Percentiles rank a stretch among this genome's conserved stretches.
These are phyloP conservation scores for Pulveroboletus frians DNA, from an alignment of 768 basidiomycete genomes.

Conservation along the genomic window DNA sequence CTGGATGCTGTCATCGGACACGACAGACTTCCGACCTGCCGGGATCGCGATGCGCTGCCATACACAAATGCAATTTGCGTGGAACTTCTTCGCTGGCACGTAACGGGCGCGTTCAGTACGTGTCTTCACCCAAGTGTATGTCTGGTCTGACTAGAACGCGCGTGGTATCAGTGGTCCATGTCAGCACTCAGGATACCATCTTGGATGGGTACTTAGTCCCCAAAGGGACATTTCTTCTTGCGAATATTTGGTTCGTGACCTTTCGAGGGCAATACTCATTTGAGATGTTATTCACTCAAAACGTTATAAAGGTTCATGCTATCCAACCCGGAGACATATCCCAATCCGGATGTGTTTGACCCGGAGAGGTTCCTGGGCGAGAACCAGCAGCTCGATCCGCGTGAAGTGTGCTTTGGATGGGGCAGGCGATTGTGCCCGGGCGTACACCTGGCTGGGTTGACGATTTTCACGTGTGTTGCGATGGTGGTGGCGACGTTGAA, in stretches of 20 bases:
- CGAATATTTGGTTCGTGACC: constrained; percentile 11
- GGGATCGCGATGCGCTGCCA: background rate
- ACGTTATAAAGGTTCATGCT: background rate
- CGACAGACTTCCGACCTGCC: too few species aligned
- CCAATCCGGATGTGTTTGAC: constrained; percentile 9
- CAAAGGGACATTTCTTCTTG: constrained; percentile 5
- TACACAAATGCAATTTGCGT: too few species aligned
- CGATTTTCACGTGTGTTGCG: constrained; percentile 2
- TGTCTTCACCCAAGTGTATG: background rate
- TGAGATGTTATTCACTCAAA: background rate
- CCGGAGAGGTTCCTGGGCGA: constrained; percentile 14
- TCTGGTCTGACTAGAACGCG: background rate
- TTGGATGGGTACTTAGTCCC: constrained; percentile 19
- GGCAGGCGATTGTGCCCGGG: constrained; percentile 12
- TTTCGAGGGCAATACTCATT: background rate
- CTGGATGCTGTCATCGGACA: too few species aligned
- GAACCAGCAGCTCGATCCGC: background rate
- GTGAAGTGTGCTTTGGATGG: constrained; percentile 11
- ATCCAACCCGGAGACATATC: constrained; percentile 3
- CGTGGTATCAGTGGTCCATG: background rate
- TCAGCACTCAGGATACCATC: background rate
- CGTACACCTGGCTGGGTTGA: constrained; percentile 1
- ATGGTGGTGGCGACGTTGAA: constrained; percentile 9
- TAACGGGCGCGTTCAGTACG: background rate
- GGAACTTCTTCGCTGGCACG: constrained; percentile 3